These are phyloP conservation scores for Penicillium sp. DNA, from an alignment of 2,329 filamentous ascomycete species.

Conservation along the genomic window DNA sequence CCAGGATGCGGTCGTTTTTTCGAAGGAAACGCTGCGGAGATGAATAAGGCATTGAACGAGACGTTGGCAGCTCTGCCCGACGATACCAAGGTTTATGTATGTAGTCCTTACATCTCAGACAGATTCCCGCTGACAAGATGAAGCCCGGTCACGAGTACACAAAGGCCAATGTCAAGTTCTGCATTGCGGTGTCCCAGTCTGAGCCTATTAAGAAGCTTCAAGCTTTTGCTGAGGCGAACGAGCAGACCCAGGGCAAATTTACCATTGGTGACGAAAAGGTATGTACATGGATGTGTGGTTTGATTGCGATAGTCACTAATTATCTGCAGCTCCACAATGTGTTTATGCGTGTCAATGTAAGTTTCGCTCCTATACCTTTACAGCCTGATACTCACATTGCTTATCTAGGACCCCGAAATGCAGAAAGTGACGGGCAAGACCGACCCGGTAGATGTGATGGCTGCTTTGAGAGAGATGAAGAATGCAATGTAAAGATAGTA, in stretches of 20 bases:
- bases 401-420: conserved; percentile 70
- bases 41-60: conserved; percentile 90
- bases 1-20: conserved; percentile 93
- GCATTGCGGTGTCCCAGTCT: conserved; percentile 70
- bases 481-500: conserved; percentile 41
- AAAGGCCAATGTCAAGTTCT: conserved; percentile 92
- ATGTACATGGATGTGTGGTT: conserved; percentile 18
- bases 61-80: conserved; percentile 78
- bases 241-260: conserved; percentile 90
- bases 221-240: conserved; percentile 73
- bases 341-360: conserved; percentile 85
- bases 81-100: conserved; percentile 86
- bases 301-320: not conserved
- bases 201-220: conserved; percentile 75
- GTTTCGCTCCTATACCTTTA: conserved; percentile 26
- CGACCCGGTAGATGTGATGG: conserved; percentile 81
- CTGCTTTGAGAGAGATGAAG: conserved; percentile 85
- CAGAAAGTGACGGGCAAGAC: conserved; percentile 81
- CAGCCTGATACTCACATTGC: conserved; percentile 9
- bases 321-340: conserved; percentile 78
- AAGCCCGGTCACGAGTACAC: conserved; percentile 97
- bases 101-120: conserved; percentile 32
- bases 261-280: conserved; percentile 98
- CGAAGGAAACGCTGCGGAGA: conserved; percentile 83
- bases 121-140: conserved; percentile 3